Base-by-base conservation (phyloP, 169 alveolate genomes). In the Eimeria tenella region DNA sequence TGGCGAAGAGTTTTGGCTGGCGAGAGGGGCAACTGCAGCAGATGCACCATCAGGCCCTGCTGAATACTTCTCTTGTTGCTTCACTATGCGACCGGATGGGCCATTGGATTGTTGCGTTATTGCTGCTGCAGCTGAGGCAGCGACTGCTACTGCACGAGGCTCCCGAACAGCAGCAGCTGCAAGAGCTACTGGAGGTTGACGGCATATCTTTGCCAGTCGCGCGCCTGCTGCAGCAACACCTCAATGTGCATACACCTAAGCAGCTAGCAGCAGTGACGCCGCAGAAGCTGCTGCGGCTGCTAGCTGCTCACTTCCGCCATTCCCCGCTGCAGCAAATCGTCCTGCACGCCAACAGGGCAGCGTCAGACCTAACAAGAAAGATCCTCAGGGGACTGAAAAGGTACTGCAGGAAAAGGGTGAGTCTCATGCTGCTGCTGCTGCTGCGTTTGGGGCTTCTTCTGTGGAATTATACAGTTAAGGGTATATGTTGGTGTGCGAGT, bases 191-290 rank as follows among this genome's bases (percentile, higher is more conserved):
- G 65, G 71, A 60, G 23, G 63, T 63, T 21, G 71, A 21, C 17
- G 83, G 68, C 21, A 74, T 83, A 13, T 21, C 65, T 4, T 52
- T 62, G n/a, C 25, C 93, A n/a, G n/a, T 86, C 50, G 93, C 93
- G n/a, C 62, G 82, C 50, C 81, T 86, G 62, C 93, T 86, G 31
- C 93, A 50, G 49, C 74, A 86, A 42, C 82, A 86, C 56, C 63
- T 86, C 10, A 74, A 74, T 52, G 93, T 86, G 11, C 65, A 70
- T 86, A 86, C 93, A 49, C 93, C 93, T 17, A 81, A 86, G 68
- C 93, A 86, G 68, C 93, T 86, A 13, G 74, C 70, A 19, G 79
- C 93, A 17, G 83, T 86, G 62, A 56, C 81, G 10, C 83, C 79
- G 65, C 68, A n/a, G 83, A 49, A 74, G 62, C 81, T 86, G 13